Percentiles rank a stretch among this genome's conserved stretches.
Conservation (phyloP, 768 basidiomycete genomes). For the Trametes cinnabarina region DNA sequence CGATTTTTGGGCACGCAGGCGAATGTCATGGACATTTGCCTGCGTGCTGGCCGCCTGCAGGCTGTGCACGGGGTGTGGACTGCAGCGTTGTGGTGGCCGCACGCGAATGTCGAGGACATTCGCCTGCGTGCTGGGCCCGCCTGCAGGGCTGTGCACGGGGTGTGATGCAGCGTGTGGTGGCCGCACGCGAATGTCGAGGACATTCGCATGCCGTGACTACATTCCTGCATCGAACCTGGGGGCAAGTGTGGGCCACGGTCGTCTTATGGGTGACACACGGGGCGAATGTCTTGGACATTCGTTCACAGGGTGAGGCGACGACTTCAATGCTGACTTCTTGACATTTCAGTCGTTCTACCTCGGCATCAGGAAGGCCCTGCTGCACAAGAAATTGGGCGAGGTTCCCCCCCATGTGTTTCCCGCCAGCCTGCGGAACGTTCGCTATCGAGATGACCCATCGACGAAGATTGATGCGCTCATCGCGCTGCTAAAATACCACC, state of each 20-base stretch:
- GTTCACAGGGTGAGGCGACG: not conserved
- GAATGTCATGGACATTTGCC: too few relatives aligned
- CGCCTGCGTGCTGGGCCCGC: not conserved
- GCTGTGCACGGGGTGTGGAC: too few relatives aligned
- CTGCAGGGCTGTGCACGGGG: too few relatives aligned
- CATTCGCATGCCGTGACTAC: too few relatives aligned
- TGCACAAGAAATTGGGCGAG: too few relatives aligned
- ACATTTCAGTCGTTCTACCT: not conserved
- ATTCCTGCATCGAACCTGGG: too few relatives aligned
- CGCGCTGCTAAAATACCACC: not conserved
- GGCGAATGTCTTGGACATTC: not conserved
- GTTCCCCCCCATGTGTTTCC: too few relatives aligned
- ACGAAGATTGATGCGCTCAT: not conserved
- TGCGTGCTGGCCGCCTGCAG: too few relatives aligned
- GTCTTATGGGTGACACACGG: not conserved
- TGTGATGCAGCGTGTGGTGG: not conserved
- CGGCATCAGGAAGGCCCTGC: too few relatives aligned
- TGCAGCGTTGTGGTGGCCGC: too few relatives aligned
- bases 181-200: not conserved
- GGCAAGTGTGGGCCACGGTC: too few relatives aligned
- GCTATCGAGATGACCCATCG: not conserved
- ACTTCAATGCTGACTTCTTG: not conserved
- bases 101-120: not conserved
- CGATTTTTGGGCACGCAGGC: not conserved
- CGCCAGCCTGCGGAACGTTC: too few relatives aligned